These are phyloP conservation scores for Sordariomycetes sp. DNA, from an alignment of 2,329 filamentous ascomycete species.

Conservation along the genomic window DNA sequence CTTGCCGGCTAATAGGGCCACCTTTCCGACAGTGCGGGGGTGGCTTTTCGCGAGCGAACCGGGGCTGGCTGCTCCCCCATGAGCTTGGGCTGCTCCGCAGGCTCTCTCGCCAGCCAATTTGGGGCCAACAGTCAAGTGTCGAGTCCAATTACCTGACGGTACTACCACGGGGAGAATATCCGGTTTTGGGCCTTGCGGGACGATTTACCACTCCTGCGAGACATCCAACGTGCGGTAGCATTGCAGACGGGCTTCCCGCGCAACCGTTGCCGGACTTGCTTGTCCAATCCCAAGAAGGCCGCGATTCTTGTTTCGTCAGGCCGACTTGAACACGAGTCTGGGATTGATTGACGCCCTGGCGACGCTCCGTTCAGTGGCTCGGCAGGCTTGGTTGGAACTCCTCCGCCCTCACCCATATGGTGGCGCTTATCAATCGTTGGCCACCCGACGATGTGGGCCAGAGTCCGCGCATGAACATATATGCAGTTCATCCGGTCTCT, in stretches of 20 bases:
- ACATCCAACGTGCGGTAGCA: neutral
- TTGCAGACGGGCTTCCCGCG: neutral
- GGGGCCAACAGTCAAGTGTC: neutral
- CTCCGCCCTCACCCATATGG: too few species aligned
- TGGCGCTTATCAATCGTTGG: neutral
- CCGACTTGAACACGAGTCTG: neutral
- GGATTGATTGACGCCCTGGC: neutral
- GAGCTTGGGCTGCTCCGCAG: neutral
- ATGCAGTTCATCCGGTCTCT: constrained; percentile 2
- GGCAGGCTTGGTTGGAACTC: neutral
- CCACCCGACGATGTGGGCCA: neutral
- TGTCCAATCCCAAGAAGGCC: neutral
- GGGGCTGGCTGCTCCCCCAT: neutral
- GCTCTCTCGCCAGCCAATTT: neutral
- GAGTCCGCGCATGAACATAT: constrained; percentile 1
- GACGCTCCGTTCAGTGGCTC: too few species aligned
- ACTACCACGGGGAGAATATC: neutral
- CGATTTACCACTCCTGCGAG: neutral
- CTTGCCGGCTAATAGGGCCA: constrained; percentile 2
- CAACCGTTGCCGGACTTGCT: neutral
- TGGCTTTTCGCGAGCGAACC: neutral
- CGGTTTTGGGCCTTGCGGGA: neutral
- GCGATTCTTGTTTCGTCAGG: neutral
- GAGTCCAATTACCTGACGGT: neutral
- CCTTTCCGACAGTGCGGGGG: constrained; percentile 3